Evolutionary conservation across 1,284 basidiomycete species (phyloP), one percentile per base, ranked within the genome.

Genomic region (Chalciporus piperatoides): DNA sequence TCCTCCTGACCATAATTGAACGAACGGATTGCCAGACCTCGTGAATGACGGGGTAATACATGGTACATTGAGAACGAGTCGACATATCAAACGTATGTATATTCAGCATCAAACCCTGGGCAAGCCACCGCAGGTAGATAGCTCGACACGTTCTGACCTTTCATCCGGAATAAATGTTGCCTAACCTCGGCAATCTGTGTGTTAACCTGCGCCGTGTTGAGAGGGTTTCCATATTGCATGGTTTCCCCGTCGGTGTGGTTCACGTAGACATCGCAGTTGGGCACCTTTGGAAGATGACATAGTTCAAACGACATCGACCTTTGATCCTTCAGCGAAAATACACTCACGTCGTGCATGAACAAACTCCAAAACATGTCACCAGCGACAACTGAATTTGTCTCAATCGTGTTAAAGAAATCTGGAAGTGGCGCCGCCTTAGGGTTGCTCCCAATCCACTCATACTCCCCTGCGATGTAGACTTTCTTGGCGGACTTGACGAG

Each of bases 311-410:
- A 30, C 11, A 3, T 14, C 30, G 1, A 32, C 56, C 21, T 23
- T 4, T 23, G 3, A 23, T 23, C 52, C 3, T 49, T 8, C 19
- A 46, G 23, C 11, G 35, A 27, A 2, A 45, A 46, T 63, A 23
- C 14, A 61, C 56, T 36, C 51, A 65, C 60, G 35, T 64, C 62
- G 45, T 62, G 58, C 24, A 63, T 63, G 40, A 66, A 66, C n/a
- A 64, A 41, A 21, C 57, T 59, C 62, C 59, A 65, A 44, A 58
- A 65, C 15, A 57, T 17, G 39, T 57, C 60, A 32, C 64, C 64
- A 4, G 48, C 56, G 17, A 55, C 51, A 23, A 32, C 23, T 14
- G 50, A 39, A 10, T 45, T 53, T 30, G 55, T 48, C 25, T 61
- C 46, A 3, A 51, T 51, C 14, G 39, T 28, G 35, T 56, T 50